Evolutionary conservation across 2,329 filamentous ascomycete genomes (phyloP), one percentile per base, ranked within the genome.

Genomic region (Fusarium abutilonis): DNA sequence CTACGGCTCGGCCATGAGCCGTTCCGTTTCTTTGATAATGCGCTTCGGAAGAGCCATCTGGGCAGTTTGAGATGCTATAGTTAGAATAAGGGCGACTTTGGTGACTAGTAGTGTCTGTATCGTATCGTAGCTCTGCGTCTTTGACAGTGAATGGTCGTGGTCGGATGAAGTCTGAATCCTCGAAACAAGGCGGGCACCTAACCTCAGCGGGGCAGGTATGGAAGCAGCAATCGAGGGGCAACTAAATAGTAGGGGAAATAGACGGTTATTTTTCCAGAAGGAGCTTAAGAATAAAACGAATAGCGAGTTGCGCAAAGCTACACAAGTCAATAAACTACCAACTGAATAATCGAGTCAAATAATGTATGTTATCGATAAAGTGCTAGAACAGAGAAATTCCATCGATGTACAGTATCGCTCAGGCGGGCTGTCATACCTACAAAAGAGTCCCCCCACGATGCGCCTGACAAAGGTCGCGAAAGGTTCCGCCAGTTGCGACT

Each of bases 21-120:
- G 89, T 81, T 99, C 94, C 17, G 95, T 99, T 86, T 99, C 96
- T 81, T 99, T 99, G 74, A 98, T 86, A 74, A 99, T 99, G 75
- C 95, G 86, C 84, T 99, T 99, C 29, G 95, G 94, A 67, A 99
- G 83, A 64, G 92, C 88, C 91, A 87, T 87, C 23, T 56, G 54
- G 34, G 29, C 50, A 39, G 28, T 4, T n/a, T 23, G 15, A 26
- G 21, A n/a, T n/a, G 28, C 15, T 17, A 21, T 8, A 21, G 21
- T 13, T 26, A 39, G 48, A 19, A 32, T 42, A 43, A 43, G 21
- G 36, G 49, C 34, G 41, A 34, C 13, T 45, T 31, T 19, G 41
- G 47, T 28, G 29, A 45, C 17, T 29, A 21, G 35, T 17, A 28
- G 19, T 9, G 28, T 39, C 11, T 28, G 38, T 52, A 54, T 31